phyloP scores from a whole-genome alignment of 2,329 filamentous ascomycete species.

The Pseudocercospora crystallina region DNA sequence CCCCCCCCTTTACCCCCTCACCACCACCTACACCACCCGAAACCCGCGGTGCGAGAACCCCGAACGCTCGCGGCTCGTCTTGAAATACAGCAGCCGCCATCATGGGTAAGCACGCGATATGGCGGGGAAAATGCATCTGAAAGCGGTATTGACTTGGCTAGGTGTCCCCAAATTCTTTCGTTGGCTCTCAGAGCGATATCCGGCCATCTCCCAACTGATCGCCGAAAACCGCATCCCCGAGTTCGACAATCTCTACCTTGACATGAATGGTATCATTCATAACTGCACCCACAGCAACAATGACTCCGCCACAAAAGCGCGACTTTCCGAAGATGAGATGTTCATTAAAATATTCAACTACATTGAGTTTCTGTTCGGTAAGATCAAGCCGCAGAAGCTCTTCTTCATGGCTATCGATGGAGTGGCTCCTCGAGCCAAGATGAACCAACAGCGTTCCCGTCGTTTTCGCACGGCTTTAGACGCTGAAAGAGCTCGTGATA shows the following conservation, averaged over 20 bases:
- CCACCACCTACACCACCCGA: not conserved
- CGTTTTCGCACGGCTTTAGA: slow-evolving; percentile 94
- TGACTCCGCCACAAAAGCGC: slow-evolving; percentile 86
- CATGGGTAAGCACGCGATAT: slow-evolving; percentile 32
- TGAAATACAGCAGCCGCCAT: slow-evolving; percentile 34
- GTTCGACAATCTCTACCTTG: slow-evolving; percentile 94
- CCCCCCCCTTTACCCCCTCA: slow-evolving; percentile 7
- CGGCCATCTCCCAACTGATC: slow-evolving; percentile 95
- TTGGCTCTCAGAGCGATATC: slow-evolving; percentile 99
- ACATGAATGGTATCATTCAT: slow-evolving; percentile 99
- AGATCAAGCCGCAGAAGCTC: slow-evolving; percentile 96
- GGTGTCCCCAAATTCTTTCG: slow-evolving; percentile 92
- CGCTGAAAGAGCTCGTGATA: slow-evolving; percentile 83
- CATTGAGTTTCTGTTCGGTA: slow-evolving; percentile 96
- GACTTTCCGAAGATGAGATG: slow-evolving; percentile 97
- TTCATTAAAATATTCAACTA: slow-evolving; percentile 99
- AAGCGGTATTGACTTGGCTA: slow-evolving; percentile 45
- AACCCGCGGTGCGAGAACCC: slow-evolving; percentile 11
- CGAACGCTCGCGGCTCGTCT: slow-evolving; percentile 21
- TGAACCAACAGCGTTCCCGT: slow-evolving; percentile 97
- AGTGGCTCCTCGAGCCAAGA: slow-evolving; percentile 95
- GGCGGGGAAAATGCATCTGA: not conserved
- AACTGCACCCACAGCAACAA: slow-evolving; percentile 98
- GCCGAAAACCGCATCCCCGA: slow-evolving; percentile 98
- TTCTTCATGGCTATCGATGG: slow-evolving; percentile 99